Evolutionary conservation across 257 asterid species (phyloP).

Genomic region (Thymus quinquecostatus): DNA sequence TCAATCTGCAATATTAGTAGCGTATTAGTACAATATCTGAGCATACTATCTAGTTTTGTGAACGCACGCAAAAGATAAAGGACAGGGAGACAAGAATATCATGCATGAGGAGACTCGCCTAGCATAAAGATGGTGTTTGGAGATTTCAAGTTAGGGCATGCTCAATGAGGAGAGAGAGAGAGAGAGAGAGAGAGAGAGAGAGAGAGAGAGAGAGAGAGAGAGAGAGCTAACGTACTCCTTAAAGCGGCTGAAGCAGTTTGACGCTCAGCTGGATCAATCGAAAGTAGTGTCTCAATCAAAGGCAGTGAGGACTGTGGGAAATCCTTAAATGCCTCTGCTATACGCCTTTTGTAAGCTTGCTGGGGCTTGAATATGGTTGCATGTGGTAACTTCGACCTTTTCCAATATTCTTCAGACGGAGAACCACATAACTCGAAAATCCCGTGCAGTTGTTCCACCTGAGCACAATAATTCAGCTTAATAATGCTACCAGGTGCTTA

Average conservation of each 20-base stretch:
- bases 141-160: not conserved
- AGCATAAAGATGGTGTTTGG: not conserved
- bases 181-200: not conserved
- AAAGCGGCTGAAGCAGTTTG: constrained; percentile 60
- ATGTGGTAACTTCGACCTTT: constrained; percentile 49
- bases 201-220: not conserved
- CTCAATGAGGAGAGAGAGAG: not conserved
- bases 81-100: too few relatives aligned
- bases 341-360: constrained; percentile 49
- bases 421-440: constrained; percentile 72
- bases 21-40: not conserved
- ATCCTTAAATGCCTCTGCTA: constrained; percentile 50
- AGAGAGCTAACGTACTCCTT: constrained; percentile 42
- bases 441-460: constrained; percentile 71
- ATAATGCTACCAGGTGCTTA: not conserved
- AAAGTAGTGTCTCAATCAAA: constrained; percentile 50
- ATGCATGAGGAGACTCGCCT: too few relatives aligned
- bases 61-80: too few relatives aligned
- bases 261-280: constrained; percentile 55
- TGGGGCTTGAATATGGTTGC: constrained; percentile 54
- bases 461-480: constrained; percentile 23
- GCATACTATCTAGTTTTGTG: too few relatives aligned
- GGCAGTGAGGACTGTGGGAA: constrained; percentile 50
- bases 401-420: constrained; percentile 65
- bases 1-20: constrained; percentile 26